Evolutionary conservation across 2,329 filamentous ascomycete genomes (phyloP).

Genomic region (Stagonosporopsis vannaccii): DNA sequence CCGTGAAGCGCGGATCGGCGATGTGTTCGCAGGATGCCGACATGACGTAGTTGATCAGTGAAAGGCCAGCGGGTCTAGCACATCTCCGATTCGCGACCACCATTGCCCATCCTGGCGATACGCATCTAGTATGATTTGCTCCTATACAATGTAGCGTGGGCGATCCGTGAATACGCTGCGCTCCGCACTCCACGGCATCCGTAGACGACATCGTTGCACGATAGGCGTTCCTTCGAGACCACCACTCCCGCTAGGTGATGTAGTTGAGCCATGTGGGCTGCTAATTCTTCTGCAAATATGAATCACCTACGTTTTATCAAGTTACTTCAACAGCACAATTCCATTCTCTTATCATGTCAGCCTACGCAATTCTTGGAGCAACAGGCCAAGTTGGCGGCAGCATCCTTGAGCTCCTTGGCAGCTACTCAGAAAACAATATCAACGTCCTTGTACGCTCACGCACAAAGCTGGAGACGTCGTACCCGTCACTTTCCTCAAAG

Average conservation of each 20-base stretch:
- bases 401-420: slow-evolving; percentile 16
- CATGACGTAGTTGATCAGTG: slow-evolving; percentile 10
- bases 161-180: neutral
- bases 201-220: neutral
- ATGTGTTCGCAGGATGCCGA: neutral
- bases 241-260: neutral
- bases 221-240: neutral
- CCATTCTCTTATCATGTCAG: slow-evolving; percentile 3
- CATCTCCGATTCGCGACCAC: neutral
- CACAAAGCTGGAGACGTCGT: slow-evolving; percentile 13
- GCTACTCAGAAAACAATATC: slow-evolving; percentile 9
- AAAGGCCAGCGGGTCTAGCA: neutral
- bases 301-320: neutral
- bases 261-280: too few relatives aligned
- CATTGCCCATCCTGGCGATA: neutral
- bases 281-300: neutral
- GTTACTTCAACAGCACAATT: neutral
- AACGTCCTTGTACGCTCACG: slow-evolving; percentile 25
- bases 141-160: neutral
- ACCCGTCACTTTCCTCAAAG: slow-evolving; percentile 7
- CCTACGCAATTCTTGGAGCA: slow-evolving; percentile 23
- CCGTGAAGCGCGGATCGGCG: neutral
- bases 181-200: neutral
- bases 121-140: neutral
- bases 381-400: slow-evolving; percentile 24